Evolutionary conservation across 106 monocot genomes (phyloP), one percentile per base, ranked within the genome.

Genomic region (Platanthera zijinensis): DNA sequence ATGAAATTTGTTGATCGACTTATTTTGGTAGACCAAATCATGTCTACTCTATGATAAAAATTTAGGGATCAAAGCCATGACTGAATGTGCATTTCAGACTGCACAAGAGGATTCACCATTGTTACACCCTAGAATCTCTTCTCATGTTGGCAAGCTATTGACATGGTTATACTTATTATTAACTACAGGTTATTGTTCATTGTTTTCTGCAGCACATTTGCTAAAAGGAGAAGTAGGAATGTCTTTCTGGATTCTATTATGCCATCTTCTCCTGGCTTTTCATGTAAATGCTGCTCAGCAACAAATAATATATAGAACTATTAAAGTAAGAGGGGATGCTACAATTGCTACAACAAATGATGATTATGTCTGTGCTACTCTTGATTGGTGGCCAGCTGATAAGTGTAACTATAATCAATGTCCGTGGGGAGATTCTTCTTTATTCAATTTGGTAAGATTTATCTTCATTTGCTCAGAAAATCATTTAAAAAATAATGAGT

Each of bases 331-430:
- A 13, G 91, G 90, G 11, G 84, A 89, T 45, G 51, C 66, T 4
- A 59, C 73, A 14, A 51, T 87, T 5, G 96, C 89, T 52, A 84
- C 90, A 68, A 96, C 90, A 2, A 72, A 81, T 51, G 83, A 93
- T 50, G 76, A 87, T 76, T 93, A 84, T 75, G 76, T 96, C 8
- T 96, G 96, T 79, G 90, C 96, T 51, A 96, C 96, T 63, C 79
- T 96, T 69, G 96, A 96, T 86, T 96, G 96, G 96, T 96, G 96
- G 96, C 96, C 93, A 79, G 82, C 87, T 45, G 87, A 92, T 72
- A 96, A 96, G 79, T 96, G 96, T 56, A 91, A 91, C 47, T 93
- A 93, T 54, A 69, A 87, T 72, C 85, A 93, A n/a, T 96, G 96
- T 76, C 96, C 96, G 39, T 96, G 96, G 96, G 93, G 90, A 64